Conservation (phyloP, 2,329 filamentous ascomycete species). For the Ophiostoma sp. region DNA sequence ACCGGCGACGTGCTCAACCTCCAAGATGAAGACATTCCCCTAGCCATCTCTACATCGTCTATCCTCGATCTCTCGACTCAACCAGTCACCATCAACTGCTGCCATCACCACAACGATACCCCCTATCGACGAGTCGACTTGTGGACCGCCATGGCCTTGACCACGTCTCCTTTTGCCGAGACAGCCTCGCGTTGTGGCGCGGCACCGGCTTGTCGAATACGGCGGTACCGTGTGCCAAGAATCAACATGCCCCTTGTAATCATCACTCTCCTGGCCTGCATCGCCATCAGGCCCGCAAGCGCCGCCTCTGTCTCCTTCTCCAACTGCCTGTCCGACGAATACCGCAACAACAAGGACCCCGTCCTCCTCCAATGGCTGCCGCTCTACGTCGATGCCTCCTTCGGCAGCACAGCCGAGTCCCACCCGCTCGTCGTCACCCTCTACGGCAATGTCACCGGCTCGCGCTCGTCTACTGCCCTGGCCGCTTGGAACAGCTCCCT, state of each 20-base stretch:
- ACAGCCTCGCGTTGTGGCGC: not conserved
- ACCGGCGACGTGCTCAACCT: slow-evolving; percentile 17
- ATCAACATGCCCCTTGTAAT: slow-evolving; percentile 30
- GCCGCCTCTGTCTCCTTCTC: slow-evolving; percentile 70
- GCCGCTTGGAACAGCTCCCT: slow-evolving; percentile 54
- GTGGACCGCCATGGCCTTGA: slow-evolving; percentile 6
- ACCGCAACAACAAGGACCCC: slow-evolving; percentile 43
- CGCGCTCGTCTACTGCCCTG: slow-evolving; percentile 50
- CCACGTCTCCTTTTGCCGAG: slow-evolving; percentile 4
- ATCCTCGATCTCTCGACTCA: slow-evolving; percentile 11
- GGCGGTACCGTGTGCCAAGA: not conserved
- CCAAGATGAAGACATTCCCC: slow-evolving; percentile 21
- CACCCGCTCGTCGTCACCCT: slow-evolving; percentile 71
- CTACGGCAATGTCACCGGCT: slow-evolving; percentile 87
- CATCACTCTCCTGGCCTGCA: slow-evolving; percentile 38
- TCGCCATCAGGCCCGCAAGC: slow-evolving; percentile 41
- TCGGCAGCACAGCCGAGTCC: slow-evolving; percentile 54
- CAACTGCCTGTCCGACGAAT: slow-evolving; percentile 69
- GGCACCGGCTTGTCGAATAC: slow-evolving; percentile 16
- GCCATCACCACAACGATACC: not conserved
- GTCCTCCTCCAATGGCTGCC: slow-evolving; percentile 74
- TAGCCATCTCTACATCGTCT: slow-evolving; percentile 14
- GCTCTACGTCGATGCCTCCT: slow-evolving; percentile 65
- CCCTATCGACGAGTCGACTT: not conserved
- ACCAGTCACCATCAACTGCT: not conserved